These are phyloP conservation scores for Megacollybia marginata DNA, from an alignment of 768 basidiomycete genomes.

Conservation along the genomic window DNA sequence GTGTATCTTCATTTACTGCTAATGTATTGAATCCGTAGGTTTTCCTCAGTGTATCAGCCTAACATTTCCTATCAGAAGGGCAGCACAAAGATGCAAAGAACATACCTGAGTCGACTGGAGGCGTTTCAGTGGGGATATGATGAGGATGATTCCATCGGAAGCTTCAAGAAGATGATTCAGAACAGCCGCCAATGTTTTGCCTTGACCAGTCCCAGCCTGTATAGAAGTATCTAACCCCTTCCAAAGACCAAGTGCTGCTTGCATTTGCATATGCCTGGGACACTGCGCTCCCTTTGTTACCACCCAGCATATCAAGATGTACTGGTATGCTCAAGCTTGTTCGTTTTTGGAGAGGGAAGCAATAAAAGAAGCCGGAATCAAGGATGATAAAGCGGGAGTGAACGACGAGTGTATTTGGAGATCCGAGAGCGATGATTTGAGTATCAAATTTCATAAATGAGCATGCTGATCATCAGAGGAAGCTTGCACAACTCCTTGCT, in stretches of 20 bases:
- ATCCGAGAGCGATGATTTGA: too few species aligned
- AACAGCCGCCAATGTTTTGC: not conserved
- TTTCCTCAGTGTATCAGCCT: not conserved
- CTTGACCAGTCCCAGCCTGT: not conserved
- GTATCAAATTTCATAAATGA: too few species aligned
- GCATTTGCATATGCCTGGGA: not conserved
- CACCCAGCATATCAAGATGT: not conserved
- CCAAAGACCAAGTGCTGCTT: not conserved
- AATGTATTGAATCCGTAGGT: not conserved
- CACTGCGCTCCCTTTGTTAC: not conserved
- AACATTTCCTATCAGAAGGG: too few species aligned
- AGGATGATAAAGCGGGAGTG: too few species aligned
- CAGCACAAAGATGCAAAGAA: too few species aligned
- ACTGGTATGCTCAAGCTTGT: not conserved
- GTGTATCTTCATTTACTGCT: slow-evolving; percentile 6
- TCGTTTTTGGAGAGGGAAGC: not conserved
- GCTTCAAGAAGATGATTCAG: not conserved
- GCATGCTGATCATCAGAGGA: too few species aligned
- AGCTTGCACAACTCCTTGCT: too few species aligned
- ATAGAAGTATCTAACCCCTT: not conserved
- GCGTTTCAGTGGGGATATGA: not conserved
- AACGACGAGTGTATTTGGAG: too few species aligned
- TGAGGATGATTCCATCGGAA: not conserved
- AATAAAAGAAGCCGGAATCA: not conserved
- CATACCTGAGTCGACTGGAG: too few species aligned